Evolutionary conservation across 805 yeast genomes (phyloP), one percentile per base, ranked within the genome.

Genomic region (Metschnikowia kunwiensis): DNA sequence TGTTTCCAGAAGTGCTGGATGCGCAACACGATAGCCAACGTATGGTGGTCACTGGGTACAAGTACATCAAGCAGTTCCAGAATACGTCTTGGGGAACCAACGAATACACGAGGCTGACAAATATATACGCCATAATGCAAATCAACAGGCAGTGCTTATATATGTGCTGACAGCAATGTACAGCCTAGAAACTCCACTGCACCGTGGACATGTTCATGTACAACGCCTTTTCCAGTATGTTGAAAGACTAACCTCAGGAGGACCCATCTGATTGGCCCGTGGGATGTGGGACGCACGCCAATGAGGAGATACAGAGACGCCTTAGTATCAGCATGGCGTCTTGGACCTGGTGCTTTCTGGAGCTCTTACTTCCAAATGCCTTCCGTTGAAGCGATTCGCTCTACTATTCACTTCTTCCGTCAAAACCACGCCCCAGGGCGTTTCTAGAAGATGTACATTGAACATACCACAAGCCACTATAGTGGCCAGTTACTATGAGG

Each of bases 401-500:
- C 75, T 24, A 76, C 75, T 27, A 72, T 62, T 70, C 50, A 75
- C 83, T 38, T 56, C 56, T 17, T 68, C 70, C 11, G 54, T 61
- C 30, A 74, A 56, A 74, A 76, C 57, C 61, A 61, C 3, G 74
- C 70, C 28, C 52, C 49, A 54, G 16, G 86, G 86, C 22, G 63
- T 55, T 45, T 76, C 79, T 11, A 86, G 85, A 32, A 82, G 51
- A 54, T 74, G 75, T 36, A 75, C 44, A 28, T 57, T 55, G 40
- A 77, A 63, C 8, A 69, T 35, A 8, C 72, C 34, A 5, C 83
- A 84, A 11, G 76, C 49, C 8, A 71, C 50, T 5, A 79, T 55
- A 2, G 86, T 80, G 38, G 11, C 93, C 94, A 27, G 75, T 70
- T 20, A 80, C 63, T 31, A 83, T 59, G 52, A 72, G 3, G 80